These are phyloP conservation scores for Blastomyces percursus DNA, from an alignment of 2,329 filamentous ascomycete species.

Conservation along the genomic window DNA sequence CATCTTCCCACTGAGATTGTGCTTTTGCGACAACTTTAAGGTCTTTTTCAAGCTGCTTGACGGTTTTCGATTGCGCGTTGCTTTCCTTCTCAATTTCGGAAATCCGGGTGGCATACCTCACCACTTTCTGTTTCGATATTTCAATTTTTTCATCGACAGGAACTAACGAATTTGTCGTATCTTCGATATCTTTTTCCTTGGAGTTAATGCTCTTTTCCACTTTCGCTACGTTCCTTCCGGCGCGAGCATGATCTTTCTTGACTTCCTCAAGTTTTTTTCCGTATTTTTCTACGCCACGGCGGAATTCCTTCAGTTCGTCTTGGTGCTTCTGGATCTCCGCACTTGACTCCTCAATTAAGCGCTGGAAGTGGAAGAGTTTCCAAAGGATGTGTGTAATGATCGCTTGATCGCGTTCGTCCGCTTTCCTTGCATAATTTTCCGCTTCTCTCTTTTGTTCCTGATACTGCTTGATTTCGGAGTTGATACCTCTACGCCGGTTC, in stretches of 20 bases:
- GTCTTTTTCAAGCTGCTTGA: constrained; percentile 68
- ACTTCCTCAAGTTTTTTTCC: constrained; percentile 70
- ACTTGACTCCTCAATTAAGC: constrained; percentile 82
- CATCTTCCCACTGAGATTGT: constrained; percentile 73
- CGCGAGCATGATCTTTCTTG: constrained; percentile 68
- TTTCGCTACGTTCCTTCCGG: constrained; percentile 63
- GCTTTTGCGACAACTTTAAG: constrained; percentile 79
- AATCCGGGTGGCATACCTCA: constrained; percentile 56
- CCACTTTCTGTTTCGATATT: constrained; percentile 60
- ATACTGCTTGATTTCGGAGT: constrained; percentile 95
- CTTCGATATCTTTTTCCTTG: constrained; percentile 79
- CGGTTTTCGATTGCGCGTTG: constrained; percentile 55
- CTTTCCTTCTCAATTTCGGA: constrained; percentile 64
- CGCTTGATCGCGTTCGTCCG: constrained; percentile 78
- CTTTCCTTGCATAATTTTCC: constrained; percentile 84
- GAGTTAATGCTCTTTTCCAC: constrained; percentile 75
- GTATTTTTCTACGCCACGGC: constrained; percentile 75
- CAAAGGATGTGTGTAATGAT: constrained; percentile 89
- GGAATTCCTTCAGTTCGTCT: constrained; percentile 85
- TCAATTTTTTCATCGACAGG: constrained; percentile 88
- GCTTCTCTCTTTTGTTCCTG: constrained; percentile 94
- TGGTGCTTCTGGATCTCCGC: constrained; percentile 86
- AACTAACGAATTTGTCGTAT: constrained; percentile 72
- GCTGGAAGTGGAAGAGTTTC: constrained; percentile 94
- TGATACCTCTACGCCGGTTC: constrained; percentile 81